Evolutionary conservation across 2,329 filamentous ascomycete species (phyloP).

Genomic region (Rutstroemia sp.): DNA sequence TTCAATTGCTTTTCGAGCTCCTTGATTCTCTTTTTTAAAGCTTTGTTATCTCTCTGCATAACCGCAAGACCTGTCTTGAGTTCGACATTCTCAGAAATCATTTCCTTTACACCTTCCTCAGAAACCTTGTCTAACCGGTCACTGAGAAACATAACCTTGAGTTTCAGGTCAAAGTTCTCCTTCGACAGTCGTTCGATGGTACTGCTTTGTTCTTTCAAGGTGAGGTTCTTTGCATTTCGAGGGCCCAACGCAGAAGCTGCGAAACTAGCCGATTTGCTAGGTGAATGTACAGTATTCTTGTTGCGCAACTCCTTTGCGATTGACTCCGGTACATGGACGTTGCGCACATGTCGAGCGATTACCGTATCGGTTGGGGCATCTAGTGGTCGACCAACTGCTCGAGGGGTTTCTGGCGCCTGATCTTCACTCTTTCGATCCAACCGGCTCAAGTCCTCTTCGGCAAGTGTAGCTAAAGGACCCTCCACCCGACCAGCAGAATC

Average conservation of each 20-base stretch:
- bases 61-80: conserved; percentile 85
- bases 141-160: conserved; percentile 95
- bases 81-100: conserved; percentile 96
- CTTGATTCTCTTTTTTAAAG: conserved; percentile 70
- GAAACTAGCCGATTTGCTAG: conserved; percentile 42
- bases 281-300: conserved; percentile 58
- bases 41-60: conserved; percentile 84
- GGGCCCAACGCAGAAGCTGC: conserved; percentile 40
- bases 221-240: conserved; percentile 63
- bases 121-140: conserved; percentile 88
- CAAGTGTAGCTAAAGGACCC: conserved; percentile 45
- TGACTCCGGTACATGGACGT: conserved; percentile 85
- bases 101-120: conserved; percentile 93
- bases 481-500: conserved; percentile 33
- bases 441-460: conserved; percentile 46
- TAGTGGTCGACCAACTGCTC: conserved; percentile 44
- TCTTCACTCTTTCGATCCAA: conserved; percentile 42
- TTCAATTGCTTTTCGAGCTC: conserved; percentile 78
- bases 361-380: conserved; percentile 77
- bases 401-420: conserved; percentile 61
- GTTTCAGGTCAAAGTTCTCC: conserved; percentile 95
- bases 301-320: conserved; percentile 79
- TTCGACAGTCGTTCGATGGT: conserved; percentile 95
- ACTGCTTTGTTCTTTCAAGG: conserved; percentile 93
- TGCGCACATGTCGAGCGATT: conserved; percentile 79